Base-by-base conservation (phyloP, 805 yeast species). In the Saccharomycopsis fodiens region DNA sequence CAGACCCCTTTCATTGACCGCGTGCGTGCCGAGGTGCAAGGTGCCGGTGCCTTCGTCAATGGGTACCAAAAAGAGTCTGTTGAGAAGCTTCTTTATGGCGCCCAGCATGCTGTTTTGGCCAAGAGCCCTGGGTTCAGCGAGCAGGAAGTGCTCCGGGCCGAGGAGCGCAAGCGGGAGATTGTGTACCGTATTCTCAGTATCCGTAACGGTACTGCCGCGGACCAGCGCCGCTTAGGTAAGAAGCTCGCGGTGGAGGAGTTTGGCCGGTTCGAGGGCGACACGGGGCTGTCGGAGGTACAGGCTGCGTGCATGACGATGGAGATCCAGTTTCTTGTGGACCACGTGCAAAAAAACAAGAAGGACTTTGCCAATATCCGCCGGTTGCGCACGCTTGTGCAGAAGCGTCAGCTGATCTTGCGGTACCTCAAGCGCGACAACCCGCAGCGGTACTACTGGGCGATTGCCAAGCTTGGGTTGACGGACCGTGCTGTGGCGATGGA, bases 241-340 rank as follows among this genome's bases (percentile, higher is more conserved):
- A 65, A 65, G 39, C 61, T 82, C 39, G 96, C 97, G 1, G 71
- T 78, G 42, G 66, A 74, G 55, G 97, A 91, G 65, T 89, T 91
- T 63, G 79, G 78, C 55, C 73, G 95, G 57, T 72, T 74, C 52
- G 87, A 80, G 39, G 96, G 95, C 44, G 97, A 93, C 61, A 85
- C 96, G 1, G 97, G 95, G 2, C 85, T 96, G 1, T 79, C 95
- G 44, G 97, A 91, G 65, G 96, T 89, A 21, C 97, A 89, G 64
- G 96, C 97, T 2, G 97, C 97, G 2, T 74, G 85, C 22, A 67
- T 82, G 67, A 87, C 97, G 0, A 81, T 86, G 41, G 76, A 77
- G 57, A 86, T 93, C 55, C 85, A 82, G 54, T 79, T 76, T 53
- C 69, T 85, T 51, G 85, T 85, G 68, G 73, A 76, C 37, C 96